phyloP scores from a whole-genome alignment of 2,329 filamentous ascomycete genomes.

The Ambrosiella beaveri region DNA sequence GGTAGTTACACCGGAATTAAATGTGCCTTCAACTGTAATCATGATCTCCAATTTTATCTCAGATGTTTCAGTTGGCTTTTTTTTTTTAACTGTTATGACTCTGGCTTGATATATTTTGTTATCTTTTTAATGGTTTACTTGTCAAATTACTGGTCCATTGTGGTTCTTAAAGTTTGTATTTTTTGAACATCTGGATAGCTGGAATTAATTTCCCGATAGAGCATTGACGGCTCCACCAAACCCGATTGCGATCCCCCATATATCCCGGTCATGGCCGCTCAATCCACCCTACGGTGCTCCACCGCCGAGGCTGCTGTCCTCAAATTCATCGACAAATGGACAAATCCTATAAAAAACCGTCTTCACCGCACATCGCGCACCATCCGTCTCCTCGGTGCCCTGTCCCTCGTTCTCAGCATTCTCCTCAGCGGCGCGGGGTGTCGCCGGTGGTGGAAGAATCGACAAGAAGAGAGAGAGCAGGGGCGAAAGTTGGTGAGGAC shows the following conservation, averaged over 20 bases:
- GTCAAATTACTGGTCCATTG: too few relatives aligned
- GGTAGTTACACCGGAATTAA: background rate
- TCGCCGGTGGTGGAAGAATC: constrained; percentile 58
- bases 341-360: constrained; percentile 31
- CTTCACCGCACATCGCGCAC: constrained; percentile 50
- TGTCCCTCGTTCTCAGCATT: constrained; percentile 61
- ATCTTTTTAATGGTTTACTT: too few relatives aligned
- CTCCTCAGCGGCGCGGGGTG: constrained; percentile 62
- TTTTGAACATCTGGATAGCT: too few relatives aligned
- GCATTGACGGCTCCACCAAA: too few relatives aligned
- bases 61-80: background rate
- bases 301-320: constrained; percentile 50
- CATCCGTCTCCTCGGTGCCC: constrained; percentile 56
- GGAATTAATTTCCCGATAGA: too few relatives aligned
- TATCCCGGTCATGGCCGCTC: constrained; percentile 50
- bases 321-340: constrained; percentile 44
- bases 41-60: background rate
- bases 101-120: too few relatives aligned
- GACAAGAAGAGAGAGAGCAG: constrained; percentile 62
- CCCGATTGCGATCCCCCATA: too few relatives aligned
- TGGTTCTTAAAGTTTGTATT: too few relatives aligned
- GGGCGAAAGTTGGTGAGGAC: constrained; percentile 67
- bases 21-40: background rate
- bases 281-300: constrained; percentile 62
- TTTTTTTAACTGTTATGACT: background rate